A percentile compares a stretch with the other conserved stretches of the same genome.
These are phyloP conservation scores for Quercus phellos DNA, from an alignment of 331 rosid species.

Conservation along the genomic window DNA sequence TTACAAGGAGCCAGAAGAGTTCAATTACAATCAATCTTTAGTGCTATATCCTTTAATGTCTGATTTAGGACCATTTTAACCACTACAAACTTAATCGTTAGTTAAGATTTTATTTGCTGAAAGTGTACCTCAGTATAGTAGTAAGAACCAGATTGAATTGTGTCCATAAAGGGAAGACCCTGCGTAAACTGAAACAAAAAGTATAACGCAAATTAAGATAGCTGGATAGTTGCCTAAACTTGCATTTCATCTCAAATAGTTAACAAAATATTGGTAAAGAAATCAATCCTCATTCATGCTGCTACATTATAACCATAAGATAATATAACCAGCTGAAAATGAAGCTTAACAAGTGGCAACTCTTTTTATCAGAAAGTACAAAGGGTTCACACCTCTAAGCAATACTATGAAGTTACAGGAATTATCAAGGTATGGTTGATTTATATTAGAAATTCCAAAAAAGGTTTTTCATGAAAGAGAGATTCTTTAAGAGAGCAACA, in stretches of 20 bases:
- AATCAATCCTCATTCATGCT: neutral
- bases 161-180: conserved; percentile 30
- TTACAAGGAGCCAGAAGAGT: neutral
- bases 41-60: neutral
- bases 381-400: neutral
- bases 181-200: conserved; percentile 31
- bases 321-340: neutral
- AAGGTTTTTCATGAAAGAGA: neutral
- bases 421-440: neutral
- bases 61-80: neutral
- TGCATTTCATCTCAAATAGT: neutral
- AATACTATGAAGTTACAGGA: neutral
- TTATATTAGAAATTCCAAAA: neutral
- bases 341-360: neutral
- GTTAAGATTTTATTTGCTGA: neutral
- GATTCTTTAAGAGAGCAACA: neutral
- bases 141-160: conserved; percentile 43
- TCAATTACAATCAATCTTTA: neutral
- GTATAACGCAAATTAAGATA: conserved; percentile 5
- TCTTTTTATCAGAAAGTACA: neutral
- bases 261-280: neutral
- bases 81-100: neutral
- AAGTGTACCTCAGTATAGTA: conserved; percentile 43
- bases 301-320: neutral
- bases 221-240: conserved; percentile 1